phyloP scores from a whole-genome alignment of 495 filamentous ascomycete genomes.

The Lasiosphaeria ovina region DNA sequence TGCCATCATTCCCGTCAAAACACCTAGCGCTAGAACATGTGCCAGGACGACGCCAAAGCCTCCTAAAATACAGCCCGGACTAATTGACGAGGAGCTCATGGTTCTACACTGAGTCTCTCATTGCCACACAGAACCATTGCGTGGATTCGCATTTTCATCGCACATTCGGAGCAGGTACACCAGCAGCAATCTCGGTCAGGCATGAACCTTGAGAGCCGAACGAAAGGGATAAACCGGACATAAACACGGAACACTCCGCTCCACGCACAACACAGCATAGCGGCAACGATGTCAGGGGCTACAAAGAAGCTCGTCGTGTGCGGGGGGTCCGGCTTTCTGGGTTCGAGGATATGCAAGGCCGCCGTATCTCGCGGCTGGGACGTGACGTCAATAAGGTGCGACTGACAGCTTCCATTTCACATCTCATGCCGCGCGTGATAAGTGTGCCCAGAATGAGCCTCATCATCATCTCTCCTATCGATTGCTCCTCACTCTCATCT shows the following conservation, averaged over 20 bases:
- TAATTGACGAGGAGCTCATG: no score
- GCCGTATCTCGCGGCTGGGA: conserved; percentile 80
- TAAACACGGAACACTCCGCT: not conserved
- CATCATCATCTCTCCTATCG: not conserved
- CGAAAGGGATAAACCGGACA: not conserved
- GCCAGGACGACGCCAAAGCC: not conserved
- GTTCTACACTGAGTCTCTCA: no score
- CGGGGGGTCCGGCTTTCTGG: conserved; percentile 94
- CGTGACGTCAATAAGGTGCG: conserved; percentile 82
- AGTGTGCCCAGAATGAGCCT: not conserved
- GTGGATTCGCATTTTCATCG: no score
- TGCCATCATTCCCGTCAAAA: not conserved
- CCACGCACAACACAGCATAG: not conserved
- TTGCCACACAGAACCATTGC: no score
- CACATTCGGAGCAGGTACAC: no score
- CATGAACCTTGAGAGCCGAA: no score
- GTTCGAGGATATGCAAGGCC: conserved; percentile 86
- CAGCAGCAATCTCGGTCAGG: no score
- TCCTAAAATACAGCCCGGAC: no score
- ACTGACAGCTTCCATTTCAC: conserved; percentile 3
- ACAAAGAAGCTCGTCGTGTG: conserved; percentile 79
- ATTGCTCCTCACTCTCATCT: conserved; percentile 1
- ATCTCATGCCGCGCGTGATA: not conserved
- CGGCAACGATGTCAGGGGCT: conserved; percentile 28
- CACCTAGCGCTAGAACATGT: not conserved